These are phyloP conservation scores for Rasamsonia emersonii DNA, from an alignment of 2,329 filamentous ascomycete genomes.

Conservation along the genomic window DNA sequence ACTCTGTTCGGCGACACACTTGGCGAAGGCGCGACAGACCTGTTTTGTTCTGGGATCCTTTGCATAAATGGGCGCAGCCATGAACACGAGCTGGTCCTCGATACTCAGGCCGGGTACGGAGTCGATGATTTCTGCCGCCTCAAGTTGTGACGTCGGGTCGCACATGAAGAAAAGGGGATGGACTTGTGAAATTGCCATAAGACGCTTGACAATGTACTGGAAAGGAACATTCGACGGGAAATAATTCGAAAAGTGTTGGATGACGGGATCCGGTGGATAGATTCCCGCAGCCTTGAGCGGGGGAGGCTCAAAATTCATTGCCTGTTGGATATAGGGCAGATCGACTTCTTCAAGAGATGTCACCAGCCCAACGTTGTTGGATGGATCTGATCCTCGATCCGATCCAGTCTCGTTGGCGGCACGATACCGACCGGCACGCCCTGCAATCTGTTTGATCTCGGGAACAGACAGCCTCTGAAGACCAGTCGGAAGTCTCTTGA, in stretches of 20 bases:
- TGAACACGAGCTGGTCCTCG: conserved; percentile 66
- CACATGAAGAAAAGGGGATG: conserved; percentile 64
- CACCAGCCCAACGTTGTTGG: conserved; percentile 56
- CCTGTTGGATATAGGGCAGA: conserved; percentile 51
- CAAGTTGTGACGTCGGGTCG: conserved; percentile 51
- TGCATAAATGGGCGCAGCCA: conserved; percentile 59
- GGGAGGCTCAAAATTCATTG: conserved; percentile 56
- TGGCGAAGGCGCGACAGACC: conserved; percentile 56
- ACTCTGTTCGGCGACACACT: conserved; percentile 58
- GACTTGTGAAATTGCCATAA: conserved; percentile 60
- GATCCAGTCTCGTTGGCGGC: conserved; percentile 52
- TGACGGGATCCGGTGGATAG: conserved; percentile 58
- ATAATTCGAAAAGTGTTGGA: conserved; percentile 70
- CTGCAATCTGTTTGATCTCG: conserved; percentile 90
- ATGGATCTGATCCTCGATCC: conserved; percentile 13
- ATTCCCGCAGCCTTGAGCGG: conserved; percentile 65
- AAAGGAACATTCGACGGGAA: conserved; percentile 76
- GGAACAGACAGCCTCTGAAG: conserved; percentile 56
- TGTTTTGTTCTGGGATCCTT: conserved; percentile 33
- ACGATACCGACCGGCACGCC: conserved; percentile 79
- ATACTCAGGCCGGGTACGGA: conserved; percentile 57
- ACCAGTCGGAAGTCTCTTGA: conserved; percentile 59
- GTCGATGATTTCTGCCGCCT: conserved; percentile 68
- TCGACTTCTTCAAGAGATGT: conserved; percentile 69
- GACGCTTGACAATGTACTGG: conserved; percentile 67